Percentiles rank a stretch among this genome's conserved stretches.
These are phyloP conservation scores for Ogataea siamensis DNA, from an alignment of 805 yeast genomes.

Conservation along the genomic window DNA sequence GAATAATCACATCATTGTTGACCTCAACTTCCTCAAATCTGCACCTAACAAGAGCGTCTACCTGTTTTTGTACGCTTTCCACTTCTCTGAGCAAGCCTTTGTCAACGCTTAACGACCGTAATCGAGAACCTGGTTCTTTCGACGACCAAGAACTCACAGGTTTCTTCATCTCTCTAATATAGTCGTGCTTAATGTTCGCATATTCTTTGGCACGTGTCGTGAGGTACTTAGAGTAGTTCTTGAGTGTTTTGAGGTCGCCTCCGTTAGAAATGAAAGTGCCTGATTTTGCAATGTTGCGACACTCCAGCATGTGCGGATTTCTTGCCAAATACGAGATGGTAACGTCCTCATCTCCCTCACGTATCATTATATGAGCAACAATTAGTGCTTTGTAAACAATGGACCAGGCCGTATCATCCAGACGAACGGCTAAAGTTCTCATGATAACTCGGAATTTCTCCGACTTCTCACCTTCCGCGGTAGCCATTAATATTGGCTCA, in stretches of 20 bases:
- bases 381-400: constrained; percentile 82
- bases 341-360: constrained; percentile 85
- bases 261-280: constrained; percentile 36
- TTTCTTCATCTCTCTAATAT: constrained; percentile 62
- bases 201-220: constrained; percentile 66
- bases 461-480: constrained; percentile 45
- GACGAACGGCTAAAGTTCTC: constrained; percentile 56
- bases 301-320: constrained; percentile 60
- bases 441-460: constrained; percentile 69
- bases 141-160: constrained; percentile 35
- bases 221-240: constrained; percentile 72
- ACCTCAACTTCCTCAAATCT: constrained; percentile 76
- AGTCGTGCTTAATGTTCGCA: constrained; percentile 64
- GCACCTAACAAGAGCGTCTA: constrained; percentile 70
- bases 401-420: constrained; percentile 86
- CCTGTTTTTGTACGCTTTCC: constrained; percentile 81
- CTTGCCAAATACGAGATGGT: constrained; percentile 65
- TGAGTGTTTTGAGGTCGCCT: constrained; percentile 53
- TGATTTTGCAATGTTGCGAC: constrained; percentile 36
- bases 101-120: constrained; percentile 63
- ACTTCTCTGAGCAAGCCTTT: constrained; percentile 82
- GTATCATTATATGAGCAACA: constrained; percentile 84
- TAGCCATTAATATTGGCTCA: constrained; percentile 83
- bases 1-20: constrained; percentile 77
- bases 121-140: constrained; percentile 52